Evolutionary conservation across 306 rosid genomes (phyloP), one percentile per base, ranked within the genome.

Genomic region (Dryas alaskensis): DNA sequence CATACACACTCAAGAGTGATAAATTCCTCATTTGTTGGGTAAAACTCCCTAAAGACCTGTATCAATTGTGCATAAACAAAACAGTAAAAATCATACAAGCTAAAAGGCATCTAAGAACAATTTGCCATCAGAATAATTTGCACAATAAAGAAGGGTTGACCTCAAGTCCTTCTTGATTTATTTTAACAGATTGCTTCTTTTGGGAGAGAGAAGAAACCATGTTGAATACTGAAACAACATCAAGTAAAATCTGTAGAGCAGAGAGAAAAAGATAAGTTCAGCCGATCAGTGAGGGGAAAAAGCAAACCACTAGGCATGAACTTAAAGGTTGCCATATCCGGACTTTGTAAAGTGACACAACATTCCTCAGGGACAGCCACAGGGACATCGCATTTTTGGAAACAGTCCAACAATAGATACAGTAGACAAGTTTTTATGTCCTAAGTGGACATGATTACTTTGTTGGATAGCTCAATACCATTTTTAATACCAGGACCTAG

Each of bases 1-100:
- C 97, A 93, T 6, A 83, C 81, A 55, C 96, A 90, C 72, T 87
- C 92, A 71, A 93, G 76, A 74, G 70, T 63, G 52, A 84, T 76
- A 80, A 75, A 83, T 74, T 89, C 94, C 59, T 78, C 86, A 71
- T 86, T 85, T 37, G 73, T 79, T 22, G 98, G 97, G 79, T 79
- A 91, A 77, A 76, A 79, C 79, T 91, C 97, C 81, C 97, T 83
- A 70, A 84, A 89, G 69, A 86, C 87, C 97, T 92, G 85, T 61
- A 59, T 65, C 71, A 43, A 16, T 53, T 37, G 71, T n/a, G 73
- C 13, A 73, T 61, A 25, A 42, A 76, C 59, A 74, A 22, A 47
- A 78, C 8, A 8, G 12, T 60, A 64, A 74, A 55, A 22, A 67
- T 17, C 49, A 47, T 7, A 31, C 22, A 62, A 40, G 51, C 40